A percentile compares a stretch with the other conserved stretches of the same genome.
These are phyloP conservation scores for Fusarium sp. DNA, from an alignment of 2,329 filamentous ascomycete species.

Conservation along the genomic window DNA sequence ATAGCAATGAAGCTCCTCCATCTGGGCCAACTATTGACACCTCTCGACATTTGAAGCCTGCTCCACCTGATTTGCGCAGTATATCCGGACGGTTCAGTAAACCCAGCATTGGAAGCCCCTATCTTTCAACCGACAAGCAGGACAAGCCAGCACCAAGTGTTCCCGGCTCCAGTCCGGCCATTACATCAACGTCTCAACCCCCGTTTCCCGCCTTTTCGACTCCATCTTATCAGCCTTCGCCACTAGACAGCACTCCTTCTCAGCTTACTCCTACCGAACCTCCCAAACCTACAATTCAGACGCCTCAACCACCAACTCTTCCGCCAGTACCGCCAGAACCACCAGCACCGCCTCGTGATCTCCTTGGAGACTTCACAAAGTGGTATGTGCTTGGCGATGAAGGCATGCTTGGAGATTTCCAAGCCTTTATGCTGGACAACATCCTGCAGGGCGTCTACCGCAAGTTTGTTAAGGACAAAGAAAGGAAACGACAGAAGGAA, in stretches of 20 bases:
- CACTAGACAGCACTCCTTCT: not conserved
- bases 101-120: not conserved
- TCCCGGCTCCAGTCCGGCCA: not conserved
- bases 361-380: constrained; percentile 60
- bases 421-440: constrained; percentile 57
- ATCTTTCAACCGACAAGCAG: not conserved
- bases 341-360: constrained; percentile 48
- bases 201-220: constrained; percentile 13
- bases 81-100: not conserved
- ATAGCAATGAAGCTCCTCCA: constrained; percentile 23
- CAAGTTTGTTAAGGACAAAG: constrained; percentile 53
- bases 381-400: constrained; percentile 67
- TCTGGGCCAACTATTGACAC: constrained; percentile 16
- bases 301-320: constrained; percentile 9
- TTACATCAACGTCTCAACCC: constrained; percentile 15
- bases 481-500: constrained; percentile 55
- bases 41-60: not conserved
- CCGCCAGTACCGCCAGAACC: constrained; percentile 28
- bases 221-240: constrained; percentile 2
- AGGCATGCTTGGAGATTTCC: constrained; percentile 64
- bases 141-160: constrained; percentile 4
- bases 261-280: constrained; percentile 6
- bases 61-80: not conserved
- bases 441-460: constrained; percentile 56
- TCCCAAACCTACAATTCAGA: not conserved